Percentiles rank a stretch among this genome's conserved stretches.
These are phyloP conservation scores for Verticillium isaacii DNA, from an alignment of 2,329 filamentous ascomycete species.

Conservation along the genomic window DNA sequence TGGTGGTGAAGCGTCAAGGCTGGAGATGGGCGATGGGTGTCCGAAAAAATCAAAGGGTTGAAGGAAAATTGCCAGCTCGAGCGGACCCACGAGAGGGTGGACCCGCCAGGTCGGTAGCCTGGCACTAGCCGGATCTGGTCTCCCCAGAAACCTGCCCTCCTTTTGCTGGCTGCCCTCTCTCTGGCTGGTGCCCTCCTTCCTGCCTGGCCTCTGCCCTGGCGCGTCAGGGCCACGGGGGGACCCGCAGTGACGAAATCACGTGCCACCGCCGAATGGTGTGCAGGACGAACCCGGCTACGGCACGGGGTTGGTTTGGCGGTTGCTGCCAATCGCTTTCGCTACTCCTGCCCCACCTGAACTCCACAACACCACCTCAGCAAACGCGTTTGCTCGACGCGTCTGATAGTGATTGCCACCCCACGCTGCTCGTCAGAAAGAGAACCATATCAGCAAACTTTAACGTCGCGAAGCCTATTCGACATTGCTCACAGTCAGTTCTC, in stretches of 20 bases:
- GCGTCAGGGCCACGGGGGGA: too few relatives aligned
- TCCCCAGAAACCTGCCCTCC: not conserved
- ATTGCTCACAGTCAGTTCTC: too few relatives aligned
- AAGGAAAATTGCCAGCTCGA: constrained; percentile 16
- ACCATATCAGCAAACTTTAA: too few relatives aligned
- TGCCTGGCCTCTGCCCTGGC: too few relatives aligned
- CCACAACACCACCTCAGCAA: not conserved
- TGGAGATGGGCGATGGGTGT: constrained; percentile 1
- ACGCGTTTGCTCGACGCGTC: not conserved
- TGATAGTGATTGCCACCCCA: too few relatives aligned
- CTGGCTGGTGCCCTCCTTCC: too few relatives aligned
- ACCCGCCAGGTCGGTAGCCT: not conserved
- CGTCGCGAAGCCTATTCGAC: too few relatives aligned
- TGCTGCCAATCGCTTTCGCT: too few relatives aligned
- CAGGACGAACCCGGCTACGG: not conserved
- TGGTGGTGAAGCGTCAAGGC: not conserved
- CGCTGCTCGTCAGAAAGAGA: too few relatives aligned
- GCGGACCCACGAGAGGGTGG: not conserved
- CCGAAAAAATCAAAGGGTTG: constrained; percentile 15
- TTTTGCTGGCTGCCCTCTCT: too few relatives aligned
- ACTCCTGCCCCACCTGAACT: too few relatives aligned
- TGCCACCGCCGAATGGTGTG: not conserved
- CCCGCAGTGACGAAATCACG: not conserved
- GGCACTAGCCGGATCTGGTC: not conserved
- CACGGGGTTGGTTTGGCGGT: too few relatives aligned